Conservation (phyloP, 2,329 filamentous ascomycete genomes). For the Pestalotiopsis sp. region DNA sequence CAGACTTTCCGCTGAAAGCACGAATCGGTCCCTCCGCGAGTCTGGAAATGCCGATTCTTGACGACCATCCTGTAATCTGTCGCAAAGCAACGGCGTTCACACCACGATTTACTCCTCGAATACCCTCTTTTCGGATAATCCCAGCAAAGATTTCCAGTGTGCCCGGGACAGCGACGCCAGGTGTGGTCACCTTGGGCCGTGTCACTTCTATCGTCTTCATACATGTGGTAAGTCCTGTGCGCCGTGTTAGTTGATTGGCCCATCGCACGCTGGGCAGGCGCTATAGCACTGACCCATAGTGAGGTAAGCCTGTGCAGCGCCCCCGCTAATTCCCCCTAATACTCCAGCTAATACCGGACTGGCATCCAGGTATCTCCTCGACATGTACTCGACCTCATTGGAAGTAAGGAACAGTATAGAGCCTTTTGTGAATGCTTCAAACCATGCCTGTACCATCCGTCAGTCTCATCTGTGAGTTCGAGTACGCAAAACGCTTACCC, state of each 20-base stretch:
- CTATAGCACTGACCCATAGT: conserved; percentile 95
- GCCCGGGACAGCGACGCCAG: conserved; percentile 57
- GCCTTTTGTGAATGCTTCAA: conserved; percentile 99
- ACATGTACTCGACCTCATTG: conserved; percentile 96
- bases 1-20: background rate
- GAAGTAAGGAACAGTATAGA: conserved; percentile 98
- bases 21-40: background rate
- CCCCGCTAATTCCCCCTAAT: conserved; percentile 86
- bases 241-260: background rate
- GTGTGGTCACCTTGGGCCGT: conserved; percentile 88
- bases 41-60: background rate
- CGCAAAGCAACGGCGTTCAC: background rate
- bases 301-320: conserved; percentile 96
- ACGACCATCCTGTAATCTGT: background rate
- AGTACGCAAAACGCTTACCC: background rate
- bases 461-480: background rate
- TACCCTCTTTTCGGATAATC: background rate
- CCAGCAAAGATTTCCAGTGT: conserved; percentile 68
- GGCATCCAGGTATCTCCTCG: conserved; percentile 76
- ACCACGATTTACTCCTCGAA: background rate
- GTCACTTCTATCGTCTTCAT: conserved; percentile 99
- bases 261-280: background rate
- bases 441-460: conserved; percentile 71
- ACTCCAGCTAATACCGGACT: conserved; percentile 84
- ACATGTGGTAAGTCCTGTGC: conserved; percentile 62